A percentile compares a stretch with the other conserved stretches of the same genome.
Conservation (phyloP, 805 yeast species). For the Wickerhamiella alocasiicola region DNA sequence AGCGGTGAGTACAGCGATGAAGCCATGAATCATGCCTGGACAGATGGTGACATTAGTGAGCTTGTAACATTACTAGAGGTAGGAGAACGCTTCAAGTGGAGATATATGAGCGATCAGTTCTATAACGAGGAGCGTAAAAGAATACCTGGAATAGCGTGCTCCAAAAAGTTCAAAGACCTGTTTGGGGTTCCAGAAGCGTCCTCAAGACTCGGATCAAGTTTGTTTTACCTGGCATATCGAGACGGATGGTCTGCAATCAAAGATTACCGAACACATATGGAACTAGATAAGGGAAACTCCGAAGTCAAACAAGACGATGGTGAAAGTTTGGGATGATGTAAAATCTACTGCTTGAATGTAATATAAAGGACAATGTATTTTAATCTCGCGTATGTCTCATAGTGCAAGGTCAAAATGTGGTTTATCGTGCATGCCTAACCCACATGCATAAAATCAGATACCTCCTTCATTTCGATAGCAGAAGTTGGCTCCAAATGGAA, state of each 20-base stretch:
- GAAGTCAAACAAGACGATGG: not conserved
- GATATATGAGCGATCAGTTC: conserved; percentile 36
- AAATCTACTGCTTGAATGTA: no score
- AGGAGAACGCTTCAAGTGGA: conserved; percentile 51
- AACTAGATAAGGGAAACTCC: no score
- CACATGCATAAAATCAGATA: no score
- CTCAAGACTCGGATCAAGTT: conserved; percentile 36
- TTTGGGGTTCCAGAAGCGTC: conserved; percentile 43
- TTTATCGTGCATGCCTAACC: no score
- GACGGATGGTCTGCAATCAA: conserved; percentile 33
- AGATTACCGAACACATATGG: conserved; percentile 11
- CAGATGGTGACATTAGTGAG: conserved; percentile 35
- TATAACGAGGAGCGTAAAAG: conserved; percentile 28
- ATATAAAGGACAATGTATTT: no score
- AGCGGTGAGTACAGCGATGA: conserved; percentile 14
- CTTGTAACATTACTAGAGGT: conserved; percentile 36
- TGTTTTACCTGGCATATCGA: conserved; percentile 39
- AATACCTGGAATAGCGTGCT: conserved; percentile 42
- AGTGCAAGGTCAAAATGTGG: no score
- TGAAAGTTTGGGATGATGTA: no score
- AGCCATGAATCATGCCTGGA: conserved; percentile 24
- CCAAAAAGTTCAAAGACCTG: conserved; percentile 41
- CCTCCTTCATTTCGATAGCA: no score
- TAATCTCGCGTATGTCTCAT: no score
- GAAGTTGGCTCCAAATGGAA: no score